Base-by-base conservation (phyloP, 352 stramenopile genomes). In the Blastocystis hominis region DNA sequence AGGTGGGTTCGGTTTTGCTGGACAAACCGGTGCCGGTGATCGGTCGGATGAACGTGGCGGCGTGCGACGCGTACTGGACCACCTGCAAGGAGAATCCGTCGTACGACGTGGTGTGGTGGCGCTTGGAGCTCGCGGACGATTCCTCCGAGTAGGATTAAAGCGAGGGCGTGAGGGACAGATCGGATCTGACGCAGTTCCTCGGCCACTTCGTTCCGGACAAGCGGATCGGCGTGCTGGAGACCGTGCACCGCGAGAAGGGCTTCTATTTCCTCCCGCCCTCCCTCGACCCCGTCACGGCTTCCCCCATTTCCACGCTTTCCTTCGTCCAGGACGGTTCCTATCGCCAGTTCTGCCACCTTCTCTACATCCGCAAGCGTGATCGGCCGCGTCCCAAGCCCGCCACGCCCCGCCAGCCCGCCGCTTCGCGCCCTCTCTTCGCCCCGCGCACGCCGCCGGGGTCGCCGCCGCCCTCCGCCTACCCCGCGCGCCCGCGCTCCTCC, bases 161-260 rank as follows among this genome's bases (percentile, higher is more conserved):
- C 13, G 0, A 59, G 50, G 1, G 10, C 10, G 10, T 59, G 50
- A 59, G 13, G 50, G 3, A 50, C 44, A 72, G 62, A 13, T 38
- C 20, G 5, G 62, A 72, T n/a, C 34, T 80, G 70, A n/a, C 30
- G 47, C 20, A 64, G n/a, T 38, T 80, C 4, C 34, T 80, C 9
- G n/a, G n/a, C 44, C 62, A 80, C 70, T 80, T 80, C 47, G 70
- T 80, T 0, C 30, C 70, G 70, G 70, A 80, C 40, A 80, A 80
- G 70, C 70, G 70, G 4, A 20, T 80, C 2, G 70, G 70, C 15
- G 70, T 80, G 30, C 34, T 80, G 54, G 70, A 80, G 2, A 80
- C 70, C 0, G 70, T 42, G 3, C 24, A 36, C 24, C 62, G 63
- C 44, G 70, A 80, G 47, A 62, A 64, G 46, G 63, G n/a, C 30